These are phyloP conservation scores for Ricinus communis DNA, from an alignment of 345 rosid genomes.

Conservation along the genomic window DNA sequence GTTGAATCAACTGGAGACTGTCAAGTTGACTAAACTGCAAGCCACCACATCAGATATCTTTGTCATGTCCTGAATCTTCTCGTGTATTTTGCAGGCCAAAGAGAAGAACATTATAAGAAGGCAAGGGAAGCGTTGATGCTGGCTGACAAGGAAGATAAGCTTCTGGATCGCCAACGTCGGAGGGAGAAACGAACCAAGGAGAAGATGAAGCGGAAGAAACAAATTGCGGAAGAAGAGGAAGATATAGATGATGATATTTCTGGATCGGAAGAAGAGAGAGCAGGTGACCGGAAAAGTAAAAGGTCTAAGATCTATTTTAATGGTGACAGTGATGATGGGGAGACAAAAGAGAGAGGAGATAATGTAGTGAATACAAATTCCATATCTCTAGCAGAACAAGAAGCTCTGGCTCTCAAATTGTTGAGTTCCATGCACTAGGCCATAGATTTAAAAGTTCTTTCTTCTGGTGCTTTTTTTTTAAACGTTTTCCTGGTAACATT, in stretches of 20 bases:
- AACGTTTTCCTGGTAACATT: background rate
- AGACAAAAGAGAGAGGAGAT: slow-evolving; percentile 15
- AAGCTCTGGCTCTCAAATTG: slow-evolving; percentile 77
- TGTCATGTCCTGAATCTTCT: background rate
- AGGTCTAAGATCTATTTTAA: slow-evolving; percentile 53
- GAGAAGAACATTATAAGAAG: slow-evolving; percentile 57
- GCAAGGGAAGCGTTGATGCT: slow-evolving; percentile 71
- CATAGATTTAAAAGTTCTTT: background rate
- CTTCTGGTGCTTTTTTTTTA: background rate
- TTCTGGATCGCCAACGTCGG: slow-evolving; percentile 60
- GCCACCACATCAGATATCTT: background rate
- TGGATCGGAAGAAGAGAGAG: slow-evolving; percentile 47
- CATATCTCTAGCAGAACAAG: slow-evolving; percentile 68
- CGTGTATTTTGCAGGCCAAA: slow-evolving; percentile 45
- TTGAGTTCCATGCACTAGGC: slow-evolving; percentile 61
- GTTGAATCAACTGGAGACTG: background rate
- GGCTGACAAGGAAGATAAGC: slow-evolving; percentile 80
- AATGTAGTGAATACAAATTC: slow-evolving; percentile 41
- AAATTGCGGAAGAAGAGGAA: slow-evolving; percentile 39
- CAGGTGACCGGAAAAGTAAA: slow-evolving; percentile 38
- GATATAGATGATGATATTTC: slow-evolving; percentile 40
- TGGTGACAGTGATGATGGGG: slow-evolving; percentile 38
- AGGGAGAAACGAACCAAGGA: slow-evolving; percentile 66
- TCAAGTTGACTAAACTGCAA: background rate
- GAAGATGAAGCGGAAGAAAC: slow-evolving; percentile 73